phyloP scores from a whole-genome alignment of 176 grass and related monocot species.

The Aegilops bicornis region DNA sequence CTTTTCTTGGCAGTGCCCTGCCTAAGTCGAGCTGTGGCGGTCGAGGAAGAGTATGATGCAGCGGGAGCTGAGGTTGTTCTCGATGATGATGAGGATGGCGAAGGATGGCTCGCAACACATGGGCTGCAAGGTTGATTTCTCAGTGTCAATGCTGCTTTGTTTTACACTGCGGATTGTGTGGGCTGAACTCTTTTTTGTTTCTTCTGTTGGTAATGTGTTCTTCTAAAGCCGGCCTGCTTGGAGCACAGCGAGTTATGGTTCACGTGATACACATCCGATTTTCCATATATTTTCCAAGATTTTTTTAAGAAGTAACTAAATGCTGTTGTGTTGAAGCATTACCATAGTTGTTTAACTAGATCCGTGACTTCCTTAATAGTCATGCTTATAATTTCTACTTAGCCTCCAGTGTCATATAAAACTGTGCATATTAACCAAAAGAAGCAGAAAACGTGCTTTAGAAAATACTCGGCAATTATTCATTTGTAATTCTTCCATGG shows the following conservation, averaged over 20 bases:
- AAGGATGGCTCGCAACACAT: conserved; percentile 96
- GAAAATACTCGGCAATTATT: neutral
- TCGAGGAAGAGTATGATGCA: conserved; percentile 92
- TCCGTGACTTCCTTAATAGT: neutral
- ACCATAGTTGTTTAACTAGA: neutral
- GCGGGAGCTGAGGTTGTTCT: conserved; percentile 75
- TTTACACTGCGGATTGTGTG: neutral
- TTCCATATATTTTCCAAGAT: neutral
- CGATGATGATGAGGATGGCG: conserved; percentile 57
- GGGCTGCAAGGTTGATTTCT: conserved; percentile 63
- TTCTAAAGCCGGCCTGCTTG: neutral
- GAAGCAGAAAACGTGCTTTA: neutral
- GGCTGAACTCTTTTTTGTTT: conserved; percentile 15
- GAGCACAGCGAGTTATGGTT: neutral
- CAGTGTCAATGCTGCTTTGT: neutral
- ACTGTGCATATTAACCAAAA: neutral
- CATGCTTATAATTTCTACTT: conserved; percentile 1
- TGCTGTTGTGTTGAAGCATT: neutral
- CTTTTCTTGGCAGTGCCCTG: conserved; percentile 63
- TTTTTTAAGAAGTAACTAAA: conserved; percentile 14
- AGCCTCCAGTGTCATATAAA: neutral
- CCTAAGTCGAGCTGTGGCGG: conserved; percentile 62
- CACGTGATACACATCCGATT: neutral
- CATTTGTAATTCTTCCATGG: neutral
- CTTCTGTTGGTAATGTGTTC: neutral